Conservation (phyloP, 2,329 filamentous ascomycete genomes). For the Paecilomyces sp. region DNA sequence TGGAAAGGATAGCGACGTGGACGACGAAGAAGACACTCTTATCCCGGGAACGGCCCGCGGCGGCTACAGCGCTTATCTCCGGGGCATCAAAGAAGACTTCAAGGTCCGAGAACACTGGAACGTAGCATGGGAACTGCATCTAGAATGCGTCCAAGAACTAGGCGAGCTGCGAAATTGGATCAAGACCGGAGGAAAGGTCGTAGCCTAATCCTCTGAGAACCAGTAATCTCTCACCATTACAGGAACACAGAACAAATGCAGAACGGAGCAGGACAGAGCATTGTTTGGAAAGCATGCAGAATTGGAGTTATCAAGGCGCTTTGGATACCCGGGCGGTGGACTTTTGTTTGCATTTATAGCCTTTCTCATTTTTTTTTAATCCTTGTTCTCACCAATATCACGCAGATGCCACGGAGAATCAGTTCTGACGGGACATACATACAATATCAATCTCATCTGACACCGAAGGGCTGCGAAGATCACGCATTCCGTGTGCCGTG, state of each 20-base stretch:
- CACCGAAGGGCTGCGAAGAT: background rate
- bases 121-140: constrained; percentile 39
- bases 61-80: constrained; percentile 39
- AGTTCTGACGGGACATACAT: background rate
- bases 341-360: background rate
- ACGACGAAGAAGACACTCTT: constrained; percentile 18
- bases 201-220: constrained; percentile 1
- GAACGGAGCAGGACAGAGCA: background rate
- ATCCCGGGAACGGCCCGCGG: constrained; percentile 25
- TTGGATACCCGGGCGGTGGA: background rate
- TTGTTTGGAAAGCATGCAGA: background rate
- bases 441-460: background rate
- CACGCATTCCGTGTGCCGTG: background rate
- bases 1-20: constrained; percentile 13
- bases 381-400: background rate
- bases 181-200: constrained; percentile 23
- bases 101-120: constrained; percentile 42
- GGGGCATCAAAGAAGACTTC: constrained; percentile 39
- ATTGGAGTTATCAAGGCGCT: background rate
- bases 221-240: background rate
- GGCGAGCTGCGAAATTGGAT: constrained; percentile 33
- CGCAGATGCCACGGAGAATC: background rate
- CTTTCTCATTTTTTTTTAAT: background rate
- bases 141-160: constrained; percentile 34
- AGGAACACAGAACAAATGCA: background rate